Conservation (phyloP, 805 yeast species). For the Brettanomyces anomalus region DNA sequence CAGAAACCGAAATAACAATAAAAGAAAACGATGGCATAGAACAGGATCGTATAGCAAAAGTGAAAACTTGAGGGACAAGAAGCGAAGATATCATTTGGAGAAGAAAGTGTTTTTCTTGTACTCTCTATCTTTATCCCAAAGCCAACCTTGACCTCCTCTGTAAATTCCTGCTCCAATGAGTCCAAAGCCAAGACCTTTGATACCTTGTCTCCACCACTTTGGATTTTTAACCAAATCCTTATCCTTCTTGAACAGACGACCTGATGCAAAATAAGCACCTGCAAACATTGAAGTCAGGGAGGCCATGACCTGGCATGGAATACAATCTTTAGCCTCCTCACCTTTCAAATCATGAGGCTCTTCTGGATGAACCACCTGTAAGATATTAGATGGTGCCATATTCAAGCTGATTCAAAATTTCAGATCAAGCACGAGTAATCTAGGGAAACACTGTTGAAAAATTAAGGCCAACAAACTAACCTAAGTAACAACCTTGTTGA, state of each 20-base stretch:
- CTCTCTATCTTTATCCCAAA: slow-evolving; percentile 35
- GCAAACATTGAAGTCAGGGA: slow-evolving; percentile 48
- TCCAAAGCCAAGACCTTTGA: slow-evolving; percentile 45
- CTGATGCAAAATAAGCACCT: slow-evolving; percentile 54
- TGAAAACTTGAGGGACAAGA: neutral
- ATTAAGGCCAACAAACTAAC: no score
- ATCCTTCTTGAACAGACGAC: slow-evolving; percentile 42
- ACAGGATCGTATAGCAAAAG: neutral
- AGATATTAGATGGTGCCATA: slow-evolving; percentile 36
- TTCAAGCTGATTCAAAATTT: neutral
- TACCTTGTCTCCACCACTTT: slow-evolving; percentile 51
- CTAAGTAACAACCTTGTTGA: no score
- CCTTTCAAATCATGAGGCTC: slow-evolving; percentile 30
- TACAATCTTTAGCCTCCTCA: slow-evolving; percentile 45
- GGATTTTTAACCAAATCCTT: slow-evolving; percentile 32
- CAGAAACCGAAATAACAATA: neutral
- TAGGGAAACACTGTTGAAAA: no score
- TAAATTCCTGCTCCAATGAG: slow-evolving; percentile 49
- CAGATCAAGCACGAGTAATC: no score
- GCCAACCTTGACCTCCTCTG: slow-evolving; percentile 57
- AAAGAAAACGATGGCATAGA: neutral
- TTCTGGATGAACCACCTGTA: slow-evolving; percentile 40
- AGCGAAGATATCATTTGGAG: neutral
- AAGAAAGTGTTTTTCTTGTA: slow-evolving; percentile 15
- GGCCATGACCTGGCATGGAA: slow-evolving; percentile 63